Evolutionary conservation across 2,329 filamentous ascomycete species (phyloP).

Genomic region (Fusarium nelsonii): DNA sequence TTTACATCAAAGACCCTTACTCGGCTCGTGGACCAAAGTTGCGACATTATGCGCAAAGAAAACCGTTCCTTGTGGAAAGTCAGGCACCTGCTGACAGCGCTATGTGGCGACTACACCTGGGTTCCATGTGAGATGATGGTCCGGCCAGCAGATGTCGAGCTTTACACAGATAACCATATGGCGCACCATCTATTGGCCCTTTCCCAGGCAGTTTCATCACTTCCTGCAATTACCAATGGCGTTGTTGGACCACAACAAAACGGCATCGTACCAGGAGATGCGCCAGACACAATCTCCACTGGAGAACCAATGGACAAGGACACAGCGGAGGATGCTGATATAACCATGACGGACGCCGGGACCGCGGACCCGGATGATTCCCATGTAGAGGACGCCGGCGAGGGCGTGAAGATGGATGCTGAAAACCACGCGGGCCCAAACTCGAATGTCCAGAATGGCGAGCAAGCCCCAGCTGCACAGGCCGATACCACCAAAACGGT

Average conservation of each 20-base stretch:
- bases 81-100: slow-evolving; percentile 77
- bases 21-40: slow-evolving; percentile 76
- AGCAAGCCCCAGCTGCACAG: slow-evolving; percentile 5
- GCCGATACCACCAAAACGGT: not conserved
- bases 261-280: slow-evolving; percentile 11
- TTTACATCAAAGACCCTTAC: slow-evolving; percentile 80
- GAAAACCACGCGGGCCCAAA: slow-evolving; percentile 11
- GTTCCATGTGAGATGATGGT: slow-evolving; percentile 71
- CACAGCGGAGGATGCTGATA: slow-evolving; percentile 42
- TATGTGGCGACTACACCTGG: slow-evolving; percentile 81
- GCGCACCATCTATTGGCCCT: slow-evolving; percentile 53
- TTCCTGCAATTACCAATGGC: slow-evolving; percentile 44
- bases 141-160: slow-evolving; percentile 65
- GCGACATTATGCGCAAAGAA: slow-evolving; percentile 80
- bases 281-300: slow-evolving; percentile 10
- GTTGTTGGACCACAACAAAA: slow-evolving; percentile 31
- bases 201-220: slow-evolving; percentile 40
- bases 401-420: slow-evolving; percentile 17
- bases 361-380: slow-evolving; percentile 38
- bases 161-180: slow-evolving; percentile 65
- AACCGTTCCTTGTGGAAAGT: slow-evolving; percentile 78
- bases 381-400: slow-evolving; percentile 26
- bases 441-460: slow-evolving; percentile 28
- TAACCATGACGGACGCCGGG: slow-evolving; percentile 51
- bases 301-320: slow-evolving; percentile 26